Evolutionary conservation across 306 rosid species (phyloP), one percentile per base, ranked within the genome.

Genomic region (Purshia tridentata): DNA sequence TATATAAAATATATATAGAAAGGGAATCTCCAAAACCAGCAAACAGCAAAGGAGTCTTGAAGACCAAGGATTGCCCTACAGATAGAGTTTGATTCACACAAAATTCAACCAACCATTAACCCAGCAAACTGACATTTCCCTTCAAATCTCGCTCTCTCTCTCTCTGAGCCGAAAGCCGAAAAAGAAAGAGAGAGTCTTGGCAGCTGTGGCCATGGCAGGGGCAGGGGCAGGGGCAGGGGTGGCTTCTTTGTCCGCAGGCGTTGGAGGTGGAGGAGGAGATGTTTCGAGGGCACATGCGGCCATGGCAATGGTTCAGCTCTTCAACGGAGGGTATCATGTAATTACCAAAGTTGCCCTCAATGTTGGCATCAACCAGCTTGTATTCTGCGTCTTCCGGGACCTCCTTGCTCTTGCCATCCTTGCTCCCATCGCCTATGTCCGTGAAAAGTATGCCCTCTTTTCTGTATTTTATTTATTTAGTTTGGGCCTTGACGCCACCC

Each of bases 311-410:
- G 89, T 91, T 9, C 98, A 93, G 81, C 71, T 91, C 20, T 74
- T 84, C 86, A 82, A 82, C 78, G 98, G 96, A 54, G 97, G 97
- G 5, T 93, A 91, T 76, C 98, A 93, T 76, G 98, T 93, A 22
- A 81, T 93, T 67, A 89, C 98, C 85, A 93, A 93, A 80, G 86
- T 93, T 0, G 97, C 98, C 67, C 97, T 93, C 74, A 85, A 93
- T 56, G 94, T 88, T 73, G 98, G 97, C 18, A 50, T 93, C 80
- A 91, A 91, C 74, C 94, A 91, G 71, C 76, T 91, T 59, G 97
- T 93, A 16, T 93, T 93, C 86, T 93, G 97, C 52, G 81, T 91
- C 70, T 91, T 73, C 47, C 78, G 97, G 9, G 91, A 92, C 84
- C 93, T 89, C 22, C 45, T 92, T 72, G 96, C 96, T 22, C 86